phyloP scores from a whole-genome alignment of 805 yeast species.

The Candida nemodendra region DNA sequence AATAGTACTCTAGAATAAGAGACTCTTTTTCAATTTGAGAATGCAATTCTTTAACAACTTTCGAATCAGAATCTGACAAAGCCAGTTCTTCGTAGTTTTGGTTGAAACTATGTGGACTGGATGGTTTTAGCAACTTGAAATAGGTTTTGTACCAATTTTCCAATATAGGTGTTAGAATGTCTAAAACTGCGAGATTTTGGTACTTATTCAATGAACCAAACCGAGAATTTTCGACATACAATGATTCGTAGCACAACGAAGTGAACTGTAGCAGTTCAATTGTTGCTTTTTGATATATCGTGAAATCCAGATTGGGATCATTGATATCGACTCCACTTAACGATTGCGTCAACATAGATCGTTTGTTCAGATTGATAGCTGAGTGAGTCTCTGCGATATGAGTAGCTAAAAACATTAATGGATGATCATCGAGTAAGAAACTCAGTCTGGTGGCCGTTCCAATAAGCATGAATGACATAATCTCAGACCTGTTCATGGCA shows the following conservation, averaged over 20 bases:
- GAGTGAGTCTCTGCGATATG: conserved; percentile 81
- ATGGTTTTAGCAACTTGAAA: conserved; percentile 50
- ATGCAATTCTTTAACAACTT: conserved; percentile 38
- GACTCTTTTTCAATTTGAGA: conserved; percentile 62
- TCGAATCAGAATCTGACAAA: conserved; percentile 33
- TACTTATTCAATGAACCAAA: conserved; percentile 50
- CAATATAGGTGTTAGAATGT: conserved; percentile 71
- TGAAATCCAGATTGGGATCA: conserved; percentile 46
- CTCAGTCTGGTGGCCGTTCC: conserved; percentile 86
- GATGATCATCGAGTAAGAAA: conserved; percentile 71
- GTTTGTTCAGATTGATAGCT: conserved; percentile 76
- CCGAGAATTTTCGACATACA: conserved; percentile 67
- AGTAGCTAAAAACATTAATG: conserved; percentile 76
- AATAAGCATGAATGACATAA: conserved; percentile 92
- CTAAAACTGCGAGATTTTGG: conserved; percentile 69
- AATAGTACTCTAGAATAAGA: conserved; percentile 77
- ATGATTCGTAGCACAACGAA: conserved; percentile 78
- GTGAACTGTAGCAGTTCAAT: conserved; percentile 76
- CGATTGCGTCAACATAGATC: conserved; percentile 75
- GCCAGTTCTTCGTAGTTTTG: conserved; percentile 8
- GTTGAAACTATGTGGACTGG: conserved; percentile 38
- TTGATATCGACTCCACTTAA: conserved; percentile 60
- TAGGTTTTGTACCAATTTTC: conserved; percentile 76
- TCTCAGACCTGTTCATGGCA: conserved; percentile 80
- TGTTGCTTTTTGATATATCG: conserved; percentile 68